Evolutionary conservation across 2,329 filamentous ascomycete genomes (phyloP).

Genomic region (Aureobasidium sp.): DNA sequence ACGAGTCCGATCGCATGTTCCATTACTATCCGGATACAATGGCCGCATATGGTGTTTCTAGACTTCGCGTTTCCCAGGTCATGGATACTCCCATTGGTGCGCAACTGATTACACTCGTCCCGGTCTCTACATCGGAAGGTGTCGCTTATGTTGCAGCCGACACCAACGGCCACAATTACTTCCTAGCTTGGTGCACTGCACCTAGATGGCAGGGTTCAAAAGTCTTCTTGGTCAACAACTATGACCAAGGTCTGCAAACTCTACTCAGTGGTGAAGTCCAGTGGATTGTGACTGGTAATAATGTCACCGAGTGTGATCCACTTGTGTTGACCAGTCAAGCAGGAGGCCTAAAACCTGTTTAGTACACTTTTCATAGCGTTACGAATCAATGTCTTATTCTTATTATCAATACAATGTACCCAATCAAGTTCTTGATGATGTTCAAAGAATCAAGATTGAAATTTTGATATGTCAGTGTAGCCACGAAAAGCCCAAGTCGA

Average conservation of each 20-base stretch:
- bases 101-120: neutral
- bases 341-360: neutral
- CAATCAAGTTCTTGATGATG: too few relatives aligned
- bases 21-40: neutral
- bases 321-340: neutral
- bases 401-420: too few relatives aligned
- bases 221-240: neutral
- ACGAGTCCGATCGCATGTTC: neutral
- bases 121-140: neutral
- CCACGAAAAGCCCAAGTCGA: too few relatives aligned
- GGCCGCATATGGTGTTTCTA: neutral
- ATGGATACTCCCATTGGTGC: neutral
- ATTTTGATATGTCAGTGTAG: too few relatives aligned
- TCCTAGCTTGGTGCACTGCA: neutral
- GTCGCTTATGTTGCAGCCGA: neutral
- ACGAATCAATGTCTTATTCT: too few relatives aligned
- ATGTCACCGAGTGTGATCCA: neutral
- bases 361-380: neutral
- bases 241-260: neutral
- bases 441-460: too few relatives aligned
- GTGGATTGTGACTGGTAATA: neutral
- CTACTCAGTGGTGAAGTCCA: neutral
- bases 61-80: neutral
- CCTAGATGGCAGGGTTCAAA: neutral
- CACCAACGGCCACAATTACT: neutral